These are phyloP conservation scores for Eleusine indica DNA, from an alignment of 176 grass and related monocot species.

Conservation along the genomic window DNA sequence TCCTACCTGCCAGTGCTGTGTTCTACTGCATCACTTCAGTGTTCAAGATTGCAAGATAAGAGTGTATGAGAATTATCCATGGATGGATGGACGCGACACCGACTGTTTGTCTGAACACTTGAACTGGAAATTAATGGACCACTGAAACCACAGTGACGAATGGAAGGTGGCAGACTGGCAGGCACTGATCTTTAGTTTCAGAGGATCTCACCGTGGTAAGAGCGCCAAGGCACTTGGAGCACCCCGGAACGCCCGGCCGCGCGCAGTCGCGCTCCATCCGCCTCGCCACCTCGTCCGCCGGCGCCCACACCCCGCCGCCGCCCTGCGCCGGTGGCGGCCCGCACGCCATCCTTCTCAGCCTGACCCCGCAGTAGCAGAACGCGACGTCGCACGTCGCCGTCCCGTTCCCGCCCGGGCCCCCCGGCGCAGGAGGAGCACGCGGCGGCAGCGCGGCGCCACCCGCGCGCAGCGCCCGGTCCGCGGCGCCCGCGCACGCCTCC, in stretches of 20 bases:
- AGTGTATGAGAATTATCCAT: not conserved
- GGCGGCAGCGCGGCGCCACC: conserved; percentile 52
- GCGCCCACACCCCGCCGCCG: conserved; percentile 49
- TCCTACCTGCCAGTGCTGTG: too few relatives aligned
- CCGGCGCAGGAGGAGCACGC: not conserved
- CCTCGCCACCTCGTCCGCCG: conserved; percentile 25
- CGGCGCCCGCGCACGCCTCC: conserved; percentile 59
- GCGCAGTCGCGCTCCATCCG: conserved; percentile 62
- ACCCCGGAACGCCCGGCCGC: conserved; percentile 53
- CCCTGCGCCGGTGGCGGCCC: conserved; percentile 15
- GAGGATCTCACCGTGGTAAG: conserved; percentile 65
- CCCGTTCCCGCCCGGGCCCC: conserved; percentile 43
- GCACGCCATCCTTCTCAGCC: conserved; percentile 65
- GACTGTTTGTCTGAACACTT: not conserved
- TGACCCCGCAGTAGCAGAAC: conserved; percentile 84
- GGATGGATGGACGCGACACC: not conserved
- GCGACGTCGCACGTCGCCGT: conserved; percentile 82
- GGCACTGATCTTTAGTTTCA: not conserved
- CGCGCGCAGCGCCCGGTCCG: conserved; percentile 62
- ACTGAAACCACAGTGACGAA: not conserved
- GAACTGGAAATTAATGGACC: not conserved
- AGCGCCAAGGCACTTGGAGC: conserved; percentile 73
- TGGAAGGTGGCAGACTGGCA: not conserved
- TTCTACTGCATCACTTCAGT: too few relatives aligned
- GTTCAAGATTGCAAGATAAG: not conserved